Percentiles rank a stretch among this genome's conserved stretches.
These are phyloP conservation scores for Neurospora sublineolata DNA, from an alignment of 495 filamentous ascomycete species.

Conservation along the genomic window DNA sequence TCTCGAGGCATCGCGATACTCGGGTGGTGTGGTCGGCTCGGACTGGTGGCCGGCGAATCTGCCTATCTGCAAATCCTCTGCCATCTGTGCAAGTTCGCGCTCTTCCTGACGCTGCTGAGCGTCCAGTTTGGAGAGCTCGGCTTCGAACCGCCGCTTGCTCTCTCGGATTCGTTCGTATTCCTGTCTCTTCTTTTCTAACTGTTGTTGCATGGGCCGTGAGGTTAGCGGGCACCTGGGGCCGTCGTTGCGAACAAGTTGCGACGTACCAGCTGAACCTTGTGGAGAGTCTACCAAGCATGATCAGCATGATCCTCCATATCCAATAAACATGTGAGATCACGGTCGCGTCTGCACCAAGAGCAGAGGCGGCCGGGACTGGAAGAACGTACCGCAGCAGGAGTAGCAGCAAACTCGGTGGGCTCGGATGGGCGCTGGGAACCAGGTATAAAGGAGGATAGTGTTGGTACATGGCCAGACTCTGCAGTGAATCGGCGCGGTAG, in stretches of 20 bases:
- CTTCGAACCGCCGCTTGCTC: conserved; percentile 73
- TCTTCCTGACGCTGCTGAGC: conserved; percentile 70
- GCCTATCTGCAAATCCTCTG: conserved; percentile 51
- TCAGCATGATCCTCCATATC: background rate
- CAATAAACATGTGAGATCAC: background rate
- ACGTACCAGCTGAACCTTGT: conserved; percentile 51
- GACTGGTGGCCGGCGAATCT: conserved; percentile 57
- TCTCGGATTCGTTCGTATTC: conserved; percentile 80
- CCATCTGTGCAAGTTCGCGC: conserved; percentile 69
- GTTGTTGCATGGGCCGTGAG: conserved; percentile 1
- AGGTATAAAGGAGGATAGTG: conserved; percentile 57
- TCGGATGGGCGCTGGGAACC: conserved; percentile 26
- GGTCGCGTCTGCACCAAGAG: background rate
- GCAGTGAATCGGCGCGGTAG: conserved; percentile 89
- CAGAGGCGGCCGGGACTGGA: background rate
- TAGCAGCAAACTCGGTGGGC: conserved; percentile 31
- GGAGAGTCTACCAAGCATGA: conserved; percentile 30
- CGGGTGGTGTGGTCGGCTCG: conserved; percentile 94
- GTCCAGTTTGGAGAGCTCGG: conserved; percentile 77
- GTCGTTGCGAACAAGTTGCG: background rate
- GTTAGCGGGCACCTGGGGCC: conserved; percentile 6
- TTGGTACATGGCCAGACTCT: conserved; percentile 74
- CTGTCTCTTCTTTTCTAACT: conserved; percentile 88
- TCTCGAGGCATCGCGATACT: conserved; percentile 60
- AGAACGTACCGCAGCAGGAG: conserved; percentile 25